Evolutionary conservation across 495 filamentous ascomycete genomes (phyloP).

Genomic region (Apiosordaria backusii): DNA sequence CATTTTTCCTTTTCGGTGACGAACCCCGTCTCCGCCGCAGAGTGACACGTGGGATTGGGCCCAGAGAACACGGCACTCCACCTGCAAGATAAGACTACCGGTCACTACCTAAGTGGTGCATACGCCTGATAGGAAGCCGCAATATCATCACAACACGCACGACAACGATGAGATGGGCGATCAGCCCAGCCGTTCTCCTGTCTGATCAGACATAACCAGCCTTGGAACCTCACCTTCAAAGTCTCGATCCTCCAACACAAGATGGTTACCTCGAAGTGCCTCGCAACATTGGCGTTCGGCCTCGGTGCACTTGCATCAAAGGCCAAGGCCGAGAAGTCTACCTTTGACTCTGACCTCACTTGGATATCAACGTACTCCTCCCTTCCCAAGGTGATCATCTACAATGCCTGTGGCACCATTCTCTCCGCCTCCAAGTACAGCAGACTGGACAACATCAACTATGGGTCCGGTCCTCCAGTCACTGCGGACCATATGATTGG

Average conservation of each 20-base stretch:
- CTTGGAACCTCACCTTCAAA: neutral
- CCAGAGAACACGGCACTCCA: neutral
- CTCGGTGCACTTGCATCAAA: neutral
- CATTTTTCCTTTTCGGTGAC: neutral
- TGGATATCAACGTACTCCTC: constrained; percentile 20
- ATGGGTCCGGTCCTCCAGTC: constrained; percentile 19
- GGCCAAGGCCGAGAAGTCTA: neutral
- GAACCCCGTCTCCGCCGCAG: neutral
- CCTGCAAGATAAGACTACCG: neutral
- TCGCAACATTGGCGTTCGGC: constrained; percentile 3
- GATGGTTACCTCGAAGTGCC: constrained; percentile 7
- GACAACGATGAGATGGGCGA: neutral
- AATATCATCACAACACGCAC: neutral
- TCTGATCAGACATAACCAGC: neutral
- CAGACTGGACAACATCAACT: constrained; percentile 24
- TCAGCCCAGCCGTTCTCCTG: neutral
- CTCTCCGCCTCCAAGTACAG: constrained; percentile 25
- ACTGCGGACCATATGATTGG: constrained; percentile 19
- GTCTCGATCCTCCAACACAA: neutral
- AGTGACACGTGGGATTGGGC: neutral
- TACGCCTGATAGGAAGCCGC: neutral
- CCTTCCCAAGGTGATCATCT: constrained; percentile 23
- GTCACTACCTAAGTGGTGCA: neutral
- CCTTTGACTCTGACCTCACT: constrained; percentile 8
- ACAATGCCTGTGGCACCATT: constrained; percentile 20